Percentiles rank a stretch among this genome's conserved stretches.
phyloP scores from a whole-genome alignment of 2,329 filamentous ascomycete genomes.

The Fonsecaea erecta region DNA sequence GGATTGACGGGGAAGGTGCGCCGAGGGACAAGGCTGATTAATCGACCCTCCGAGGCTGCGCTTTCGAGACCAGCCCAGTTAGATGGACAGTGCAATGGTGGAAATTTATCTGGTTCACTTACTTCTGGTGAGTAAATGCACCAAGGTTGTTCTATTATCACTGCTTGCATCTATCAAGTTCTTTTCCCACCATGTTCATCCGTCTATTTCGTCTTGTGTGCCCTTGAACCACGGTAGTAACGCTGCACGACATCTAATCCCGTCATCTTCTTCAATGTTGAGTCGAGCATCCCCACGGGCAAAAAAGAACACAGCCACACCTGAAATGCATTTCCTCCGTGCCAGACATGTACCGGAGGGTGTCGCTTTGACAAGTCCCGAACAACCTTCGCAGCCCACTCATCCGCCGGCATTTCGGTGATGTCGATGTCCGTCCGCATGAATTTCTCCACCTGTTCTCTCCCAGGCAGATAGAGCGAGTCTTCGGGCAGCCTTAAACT shows the following conservation, averaged over 20 bases:
- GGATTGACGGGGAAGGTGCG: not conserved
- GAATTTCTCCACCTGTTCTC: constrained; percentile 25
- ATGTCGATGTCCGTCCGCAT: constrained; percentile 13
- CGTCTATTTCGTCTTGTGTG: constrained; percentile 12
- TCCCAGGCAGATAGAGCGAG: constrained; percentile 18
- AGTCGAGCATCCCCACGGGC: constrained; percentile 22
- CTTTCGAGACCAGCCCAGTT: no score
- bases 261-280: constrained; percentile 20
- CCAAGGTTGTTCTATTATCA: no score
- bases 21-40: not conserved
- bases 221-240: constrained; percentile 13
- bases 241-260: constrained; percentile 22
- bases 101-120: no score
- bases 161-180: no score
- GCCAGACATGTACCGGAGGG: constrained; percentile 28
- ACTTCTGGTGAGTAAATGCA: not conserved
- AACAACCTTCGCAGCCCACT: constrained; percentile 53
- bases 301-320: constrained; percentile 17
- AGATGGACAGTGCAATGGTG: no score
- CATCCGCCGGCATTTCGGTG: constrained; percentile 3
- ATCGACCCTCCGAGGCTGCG: not conserved
- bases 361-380: constrained; percentile 58
- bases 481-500: constrained; percentile 8
- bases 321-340: constrained; percentile 19
- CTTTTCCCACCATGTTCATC: not conserved